phyloP scores from a whole-genome alignment of 2,329 filamentous ascomycete genomes.

The Diplodia corticola region DNA sequence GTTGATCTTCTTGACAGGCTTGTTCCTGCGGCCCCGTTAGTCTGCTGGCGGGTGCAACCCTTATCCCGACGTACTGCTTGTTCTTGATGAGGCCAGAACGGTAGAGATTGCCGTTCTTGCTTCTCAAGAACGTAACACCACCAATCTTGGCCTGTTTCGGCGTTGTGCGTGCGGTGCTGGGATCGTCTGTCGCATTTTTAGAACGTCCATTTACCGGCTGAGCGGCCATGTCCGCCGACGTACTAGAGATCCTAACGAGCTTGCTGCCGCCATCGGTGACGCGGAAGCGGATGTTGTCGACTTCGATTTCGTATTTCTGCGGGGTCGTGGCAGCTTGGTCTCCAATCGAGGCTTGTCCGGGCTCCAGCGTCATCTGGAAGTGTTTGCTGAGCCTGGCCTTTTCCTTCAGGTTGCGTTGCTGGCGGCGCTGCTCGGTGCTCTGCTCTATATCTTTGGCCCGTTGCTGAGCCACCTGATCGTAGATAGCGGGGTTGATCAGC shows the following conservation, averaged over 20 bases:
- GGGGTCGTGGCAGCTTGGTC: background rate
- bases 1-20: slow-evolving; percentile 63
- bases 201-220: background rate
- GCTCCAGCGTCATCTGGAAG: slow-evolving; percentile 32
- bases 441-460: slow-evolving; percentile 72
- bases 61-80: slow-evolving; percentile 63
- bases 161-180: slow-evolving; percentile 64
- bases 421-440: slow-evolving; percentile 60
- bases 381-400: slow-evolving; percentile 58
- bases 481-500: slow-evolving; percentile 77
- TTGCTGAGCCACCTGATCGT: slow-evolving; percentile 69
- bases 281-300: slow-evolving; percentile 72
- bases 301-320: slow-evolving; percentile 59
- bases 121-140: slow-evolving; percentile 79
- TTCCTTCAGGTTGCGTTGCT: slow-evolving; percentile 58
- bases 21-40: slow-evolving; percentile 26
- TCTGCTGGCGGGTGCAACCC: background rate
- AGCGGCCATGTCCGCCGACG: slow-evolving; percentile 50
- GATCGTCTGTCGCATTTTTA: slow-evolving; percentile 50
- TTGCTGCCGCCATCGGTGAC: slow-evolving; percentile 80
- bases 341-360: background rate
- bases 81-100: slow-evolving; percentile 73
- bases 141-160: slow-evolving; percentile 73
- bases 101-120: slow-evolving; percentile 84
- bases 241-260: slow-evolving; percentile 71